These are phyloP conservation scores for Solanum gandarillasii DNA, from an alignment of 257 asterid species.

Conservation along the genomic window DNA sequence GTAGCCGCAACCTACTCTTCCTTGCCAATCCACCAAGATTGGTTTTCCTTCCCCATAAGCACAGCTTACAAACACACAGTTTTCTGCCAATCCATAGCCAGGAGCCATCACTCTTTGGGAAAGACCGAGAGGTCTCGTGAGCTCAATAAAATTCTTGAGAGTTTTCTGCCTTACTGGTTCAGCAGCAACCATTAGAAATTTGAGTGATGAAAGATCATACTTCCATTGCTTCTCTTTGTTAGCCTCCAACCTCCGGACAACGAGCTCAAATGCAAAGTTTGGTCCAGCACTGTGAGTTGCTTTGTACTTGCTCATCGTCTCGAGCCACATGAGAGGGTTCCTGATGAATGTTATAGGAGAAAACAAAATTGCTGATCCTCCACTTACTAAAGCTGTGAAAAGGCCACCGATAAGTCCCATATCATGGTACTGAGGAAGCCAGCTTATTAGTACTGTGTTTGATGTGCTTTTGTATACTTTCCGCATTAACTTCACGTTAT, in stretches of 20 bases:
- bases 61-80: constrained; percentile 71
- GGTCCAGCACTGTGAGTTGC: constrained; percentile 90
- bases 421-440: constrained; percentile 90
- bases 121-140: constrained; percentile 50
- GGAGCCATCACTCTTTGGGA: constrained; percentile 77
- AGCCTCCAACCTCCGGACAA: constrained; percentile 52
- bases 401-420: constrained; percentile 88
- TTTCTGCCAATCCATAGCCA: constrained; percentile 85
- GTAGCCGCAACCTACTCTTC: constrained; percentile 71
- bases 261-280: constrained; percentile 65
- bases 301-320: constrained; percentile 43
- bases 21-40: constrained; percentile 71
- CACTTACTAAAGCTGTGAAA: constrained; percentile 65
- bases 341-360: constrained; percentile 78
- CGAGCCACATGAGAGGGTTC: constrained; percentile 78
- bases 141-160: constrained; percentile 49
- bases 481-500: constrained; percentile 67
- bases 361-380: constrained; percentile 55
- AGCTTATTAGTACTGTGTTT: constrained; percentile 63
- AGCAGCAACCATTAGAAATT: constrained; percentile 74
- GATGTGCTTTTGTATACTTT: constrained; percentile 66
- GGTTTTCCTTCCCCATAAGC: constrained; percentile 73
- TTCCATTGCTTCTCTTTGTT: constrained; percentile 24
- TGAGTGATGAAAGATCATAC: constrained; percentile 62
- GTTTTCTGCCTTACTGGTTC: constrained; percentile 76